Evolutionary conservation across 1,284 basidiomycete genomes (phyloP).

Genomic region (Cutaneotrichosporon sp.): DNA sequence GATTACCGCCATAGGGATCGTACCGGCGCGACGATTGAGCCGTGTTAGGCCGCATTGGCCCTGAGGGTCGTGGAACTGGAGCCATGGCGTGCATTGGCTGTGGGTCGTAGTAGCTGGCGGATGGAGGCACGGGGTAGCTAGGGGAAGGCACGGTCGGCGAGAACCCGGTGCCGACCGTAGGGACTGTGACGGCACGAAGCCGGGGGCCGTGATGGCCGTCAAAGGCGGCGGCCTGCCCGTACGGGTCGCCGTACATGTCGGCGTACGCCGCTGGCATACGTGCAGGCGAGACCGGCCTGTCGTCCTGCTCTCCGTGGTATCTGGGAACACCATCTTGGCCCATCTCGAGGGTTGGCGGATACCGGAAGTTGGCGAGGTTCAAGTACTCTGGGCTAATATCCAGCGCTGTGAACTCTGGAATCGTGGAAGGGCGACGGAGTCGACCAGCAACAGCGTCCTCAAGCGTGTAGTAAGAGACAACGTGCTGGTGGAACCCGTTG

Average conservation of each 20-base stretch:
- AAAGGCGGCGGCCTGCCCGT: constrained; percentile 11
- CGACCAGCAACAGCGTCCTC: constrained; percentile 87
- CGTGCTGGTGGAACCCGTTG: constrained; percentile 81
- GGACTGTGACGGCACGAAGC: constrained; percentile 20
- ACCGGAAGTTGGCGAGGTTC: constrained; percentile 85
- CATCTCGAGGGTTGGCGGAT: constrained; percentile 82
- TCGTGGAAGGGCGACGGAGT: constrained; percentile 80
- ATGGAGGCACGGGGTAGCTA: constrained; percentile 15
- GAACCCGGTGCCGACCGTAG: constrained; percentile 7
- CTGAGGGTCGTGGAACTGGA: constrained; percentile 9
- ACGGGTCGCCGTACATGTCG: constrained; percentile 22
- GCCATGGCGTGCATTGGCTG: constrained; percentile 10
- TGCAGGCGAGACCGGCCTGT: constrained; percentile 18
- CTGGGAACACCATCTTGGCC: constrained; percentile 77
- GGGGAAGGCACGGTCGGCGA: constrained; percentile 8
- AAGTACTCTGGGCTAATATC: constrained; percentile 87
- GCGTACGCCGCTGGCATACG: constrained; percentile 12
- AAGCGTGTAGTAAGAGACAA: constrained; percentile 94
- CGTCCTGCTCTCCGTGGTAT: constrained; percentile 58
- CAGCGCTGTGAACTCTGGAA: constrained; percentile 82
- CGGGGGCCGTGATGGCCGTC: constrained; percentile 21
- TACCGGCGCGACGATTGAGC: constrained; percentile 19
- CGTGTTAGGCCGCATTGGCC: constrained; percentile 15
- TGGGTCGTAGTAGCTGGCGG: constrained; percentile 17
- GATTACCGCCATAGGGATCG: constrained; percentile 19